Conservation (phyloP, 2,329 filamentous ascomycete species). For the Penicillium glabrum region DNA sequence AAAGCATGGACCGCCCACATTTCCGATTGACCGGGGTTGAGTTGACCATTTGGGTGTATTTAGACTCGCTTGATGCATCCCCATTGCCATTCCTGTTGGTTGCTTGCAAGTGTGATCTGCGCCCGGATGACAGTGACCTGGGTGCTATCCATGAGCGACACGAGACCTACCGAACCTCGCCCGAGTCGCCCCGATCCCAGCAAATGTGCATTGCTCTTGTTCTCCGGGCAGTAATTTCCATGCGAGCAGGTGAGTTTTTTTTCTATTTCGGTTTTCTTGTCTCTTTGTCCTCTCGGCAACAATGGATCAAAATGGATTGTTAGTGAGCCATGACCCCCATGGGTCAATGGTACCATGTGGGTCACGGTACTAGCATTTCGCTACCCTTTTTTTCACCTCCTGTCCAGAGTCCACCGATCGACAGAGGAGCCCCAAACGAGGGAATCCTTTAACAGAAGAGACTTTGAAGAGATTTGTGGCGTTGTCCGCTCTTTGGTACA, state of each 20-base stretch:
- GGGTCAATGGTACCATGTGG: constrained; percentile 22
- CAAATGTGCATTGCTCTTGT: constrained; percentile 75
- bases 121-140: constrained; percentile 67
- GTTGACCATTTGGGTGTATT: constrained; percentile 13
- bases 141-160: constrained; percentile 71
- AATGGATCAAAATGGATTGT: constrained; percentile 6
- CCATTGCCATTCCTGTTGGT: constrained; percentile 76
- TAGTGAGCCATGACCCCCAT: constrained; percentile 16
- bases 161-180: constrained; percentile 71
- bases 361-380: constrained; percentile 30
- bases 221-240: constrained; percentile 67
- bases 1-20: neutral
- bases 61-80: constrained; percentile 72
- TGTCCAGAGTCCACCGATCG: constrained; percentile 23
- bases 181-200: constrained; percentile 68
- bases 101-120: constrained; percentile 85
- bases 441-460: neutral
- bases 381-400: constrained; percentile 21
- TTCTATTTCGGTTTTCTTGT: neutral
- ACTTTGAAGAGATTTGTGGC: constrained; percentile 12
- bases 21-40: neutral
- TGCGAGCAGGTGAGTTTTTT: constrained; percentile 62
- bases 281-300: neutral
- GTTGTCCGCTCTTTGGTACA: constrained; percentile 10
- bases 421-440: constrained; percentile 12